Evolutionary conservation across 208 protist species (phyloP), one percentile per base, ranked within the genome.

Genomic region (Herpetomonas muscarum): DNA sequence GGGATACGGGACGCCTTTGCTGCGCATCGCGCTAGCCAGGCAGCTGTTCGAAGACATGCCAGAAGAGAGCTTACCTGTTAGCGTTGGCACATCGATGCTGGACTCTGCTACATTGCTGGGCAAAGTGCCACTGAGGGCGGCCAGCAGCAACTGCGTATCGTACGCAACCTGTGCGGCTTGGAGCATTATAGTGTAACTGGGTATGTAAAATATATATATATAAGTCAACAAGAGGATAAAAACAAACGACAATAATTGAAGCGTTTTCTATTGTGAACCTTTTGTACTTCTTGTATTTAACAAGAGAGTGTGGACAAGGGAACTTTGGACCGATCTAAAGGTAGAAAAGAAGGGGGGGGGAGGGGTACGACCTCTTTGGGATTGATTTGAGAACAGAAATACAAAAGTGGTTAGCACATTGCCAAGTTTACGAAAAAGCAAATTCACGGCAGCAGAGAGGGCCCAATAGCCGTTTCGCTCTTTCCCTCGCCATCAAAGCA

Each of bases 81-180:
- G 41, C 15, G 41, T 19, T 5, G 10, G 15, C 19, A 24, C 41
- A 46, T 46, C 41, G 5, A 46, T 19, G 19, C 15, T 24, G 19
- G 41, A 6, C 5, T 7, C 15, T 9, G 41, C 15, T 12, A 46
- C 41, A 46, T 55, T 60, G 3, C 42, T 31, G 2, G 62, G 62
- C 28, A 67, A n/a, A 5, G 53, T 61, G 12, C 48, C 48, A 12
- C 55, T 37, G 17, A 61, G 47, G 21, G 24, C 25, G 22, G 42
- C 53, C 26, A 61, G 46, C 13, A 63, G 42, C 19, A 28, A 48
- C 48, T 70, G 64, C 25, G 49, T 22, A 7, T 70, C 39, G 41
- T 46, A 46, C 41, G 41, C 41, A 4, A 46, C 5, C 10, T 46
- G 41, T 22, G 41, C 41, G 41, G 5, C 22, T 12, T 46, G 10